Evolutionary conservation across 1,284 basidiomycete genomes (phyloP).

Genomic region (Fomes fomentarius): DNA sequence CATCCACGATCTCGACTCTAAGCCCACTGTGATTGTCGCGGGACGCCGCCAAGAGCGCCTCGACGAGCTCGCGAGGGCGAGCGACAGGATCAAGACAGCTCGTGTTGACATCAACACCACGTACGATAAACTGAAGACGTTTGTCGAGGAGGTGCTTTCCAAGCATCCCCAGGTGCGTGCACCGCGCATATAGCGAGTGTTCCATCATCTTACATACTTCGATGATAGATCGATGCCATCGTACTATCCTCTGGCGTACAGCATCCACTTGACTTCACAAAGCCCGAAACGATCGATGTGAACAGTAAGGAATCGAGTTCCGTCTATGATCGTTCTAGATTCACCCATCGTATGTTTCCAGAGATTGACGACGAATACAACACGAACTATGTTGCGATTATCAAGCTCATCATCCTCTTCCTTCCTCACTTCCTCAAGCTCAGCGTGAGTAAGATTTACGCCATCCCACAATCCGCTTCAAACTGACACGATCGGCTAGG

Average conservation of each 20-base stretch:
- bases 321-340: no score
- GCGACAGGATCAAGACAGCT: conserved; percentile 42
- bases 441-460: conserved; percentile 39
- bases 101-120: conserved; percentile 47
- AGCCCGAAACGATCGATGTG: conserved; percentile 49
- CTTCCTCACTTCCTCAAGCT: conserved; percentile 60
- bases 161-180: conserved; percentile 52
- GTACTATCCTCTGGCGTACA: conserved; percentile 58
- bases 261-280: conserved; percentile 51
- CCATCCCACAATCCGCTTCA: no score
- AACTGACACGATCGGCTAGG: conserved; percentile 26
- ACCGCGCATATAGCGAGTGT: neutral
- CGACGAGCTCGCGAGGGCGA: conserved; percentile 44
- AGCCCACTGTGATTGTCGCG: conserved; percentile 56
- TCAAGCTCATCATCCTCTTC: conserved; percentile 52
- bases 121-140: conserved; percentile 42
- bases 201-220: neutral
- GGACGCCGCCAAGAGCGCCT: conserved; percentile 58
- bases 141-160: conserved; percentile 41
- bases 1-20: conserved; percentile 50
- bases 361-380: conserved; percentile 53
- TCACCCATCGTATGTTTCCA: no score
- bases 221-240: conserved; percentile 51
- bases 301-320: conserved; percentile 38
- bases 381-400: conserved; percentile 60